Conservation (phyloP, 1,284 basidiomycete genomes). For the Ganoderma sp. region DNA sequence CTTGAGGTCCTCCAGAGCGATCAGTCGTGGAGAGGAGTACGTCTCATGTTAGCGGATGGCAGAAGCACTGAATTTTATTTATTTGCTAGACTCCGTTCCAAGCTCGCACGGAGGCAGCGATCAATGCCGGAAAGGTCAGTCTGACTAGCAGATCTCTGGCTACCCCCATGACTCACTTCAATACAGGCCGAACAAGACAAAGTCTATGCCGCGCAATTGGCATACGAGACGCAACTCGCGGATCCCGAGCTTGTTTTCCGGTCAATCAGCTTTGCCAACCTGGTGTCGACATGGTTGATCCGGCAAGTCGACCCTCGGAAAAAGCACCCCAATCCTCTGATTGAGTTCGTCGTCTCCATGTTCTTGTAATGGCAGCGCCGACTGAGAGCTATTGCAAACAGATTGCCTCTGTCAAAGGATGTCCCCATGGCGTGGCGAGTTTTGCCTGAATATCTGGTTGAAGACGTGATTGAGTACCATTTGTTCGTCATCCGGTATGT, state of each 20-base stretch:
- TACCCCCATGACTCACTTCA: not conserved
- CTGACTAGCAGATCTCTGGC: not conserved
- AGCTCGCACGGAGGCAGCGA: conserved; percentile 69
- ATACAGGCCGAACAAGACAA: conserved; percentile 70
- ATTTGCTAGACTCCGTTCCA: conserved; percentile 62
- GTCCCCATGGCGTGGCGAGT: conserved; percentile 87
- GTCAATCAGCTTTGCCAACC: conserved; percentile 84
- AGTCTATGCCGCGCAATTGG: conserved; percentile 72
- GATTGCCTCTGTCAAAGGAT: conserved; percentile 85
- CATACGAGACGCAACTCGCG: conserved; percentile 85
- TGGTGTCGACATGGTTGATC: conserved; percentile 95
- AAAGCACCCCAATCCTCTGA: conserved; percentile 73
- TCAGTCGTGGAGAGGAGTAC: conserved; percentile 77
- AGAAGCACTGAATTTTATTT: not conserved
- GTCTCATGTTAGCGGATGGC: conserved; percentile 34
- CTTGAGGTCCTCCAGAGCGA: conserved; percentile 81
- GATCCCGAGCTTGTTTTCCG: conserved; percentile 87
- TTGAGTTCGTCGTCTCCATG: conserved; percentile 58
- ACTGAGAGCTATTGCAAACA: conserved; percentile 38
- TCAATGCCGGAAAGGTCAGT: conserved; percentile 53
- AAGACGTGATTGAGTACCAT: conserved; percentile 92
- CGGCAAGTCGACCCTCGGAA: conserved; percentile 89
- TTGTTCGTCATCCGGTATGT: conserved; percentile 83
- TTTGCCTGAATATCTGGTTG: conserved; percentile 93
- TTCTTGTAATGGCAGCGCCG: too few relatives aligned